Percentiles rank a stretch among this genome's conserved stretches.
phyloP scores from a whole-genome alignment of 345 rosid species.

The Abelmoschus esculentus region DNA sequence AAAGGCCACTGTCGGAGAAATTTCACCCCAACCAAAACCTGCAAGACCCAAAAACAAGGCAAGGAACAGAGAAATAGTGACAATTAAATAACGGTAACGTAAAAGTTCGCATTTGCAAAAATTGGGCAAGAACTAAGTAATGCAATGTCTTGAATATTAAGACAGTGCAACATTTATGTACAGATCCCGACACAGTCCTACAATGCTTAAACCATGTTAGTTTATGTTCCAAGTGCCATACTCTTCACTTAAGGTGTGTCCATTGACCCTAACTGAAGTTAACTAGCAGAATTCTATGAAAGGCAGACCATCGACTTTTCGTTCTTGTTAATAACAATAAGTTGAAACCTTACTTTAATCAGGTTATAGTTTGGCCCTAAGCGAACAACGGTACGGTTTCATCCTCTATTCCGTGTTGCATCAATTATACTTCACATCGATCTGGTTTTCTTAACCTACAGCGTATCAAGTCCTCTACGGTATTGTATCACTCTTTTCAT shows the following conservation, averaged over 20 bases:
- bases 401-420: no score
- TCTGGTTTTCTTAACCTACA: no score
- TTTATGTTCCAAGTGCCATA: neutral
- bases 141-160: constrained; percentile 1
- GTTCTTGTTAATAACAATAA: no score
- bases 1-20: constrained; percentile 86
- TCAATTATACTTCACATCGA: no score
- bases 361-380: no score
- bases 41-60: constrained; percentile 13
- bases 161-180: neutral
- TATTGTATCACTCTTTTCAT: neutral
- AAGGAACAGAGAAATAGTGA: neutral
- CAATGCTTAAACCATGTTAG: neutral
- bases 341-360: no score
- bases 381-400: no score
- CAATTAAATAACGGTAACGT: neutral
- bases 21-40: constrained; percentile 88
- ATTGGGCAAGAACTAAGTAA: neutral
- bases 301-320: no score
- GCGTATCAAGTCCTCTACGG: no score
- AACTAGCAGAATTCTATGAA: no score
- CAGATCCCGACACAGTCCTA: neutral
- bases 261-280: no score
- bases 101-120: neutral
- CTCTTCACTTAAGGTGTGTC: no score